Evolutionary conservation across 1,139 yeast genomes (phyloP).

Genomic region (Debaryomyces robertsiae): DNA sequence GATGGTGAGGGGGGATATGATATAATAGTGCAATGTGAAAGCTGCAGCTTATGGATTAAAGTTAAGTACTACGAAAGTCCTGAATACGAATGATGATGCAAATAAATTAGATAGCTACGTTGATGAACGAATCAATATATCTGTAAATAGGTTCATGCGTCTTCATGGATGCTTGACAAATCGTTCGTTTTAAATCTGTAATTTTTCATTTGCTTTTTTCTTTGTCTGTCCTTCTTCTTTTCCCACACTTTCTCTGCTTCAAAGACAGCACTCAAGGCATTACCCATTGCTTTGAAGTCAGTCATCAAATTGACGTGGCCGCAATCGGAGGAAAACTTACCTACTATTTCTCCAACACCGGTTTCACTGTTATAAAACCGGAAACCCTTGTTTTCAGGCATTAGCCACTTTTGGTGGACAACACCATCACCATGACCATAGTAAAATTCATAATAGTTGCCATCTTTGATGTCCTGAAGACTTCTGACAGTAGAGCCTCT

Average conservation of each 20-base stretch:
- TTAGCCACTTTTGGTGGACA: slow-evolving; percentile 75
- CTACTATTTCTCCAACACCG: slow-evolving; percentile 56
- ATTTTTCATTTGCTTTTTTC: not conserved
- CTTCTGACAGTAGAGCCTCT: slow-evolving; percentile 71
- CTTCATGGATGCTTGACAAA: slow-evolving; percentile 3
- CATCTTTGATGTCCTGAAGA: slow-evolving; percentile 63
- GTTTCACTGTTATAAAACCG: slow-evolving; percentile 35
- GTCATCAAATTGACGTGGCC: slow-evolving; percentile 84
- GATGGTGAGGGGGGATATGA: slow-evolving; percentile 63
- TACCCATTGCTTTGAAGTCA: slow-evolving; percentile 71
- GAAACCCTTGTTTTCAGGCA: slow-evolving; percentile 77
- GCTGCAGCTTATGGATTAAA: slow-evolving; percentile 83
- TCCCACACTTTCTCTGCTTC: slow-evolving; percentile 53
- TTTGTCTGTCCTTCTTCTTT: slow-evolving; percentile 11
- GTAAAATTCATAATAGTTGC: slow-evolving; percentile 72
- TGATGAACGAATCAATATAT: slow-evolving; percentile 1
- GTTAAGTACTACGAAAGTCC: slow-evolving; percentile 59
- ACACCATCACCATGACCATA: slow-evolving; percentile 96
- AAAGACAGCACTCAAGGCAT: slow-evolving; percentile 62
- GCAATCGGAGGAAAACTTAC: slow-evolving; percentile 61
- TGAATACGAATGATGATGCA: slow-evolving; percentile 5
- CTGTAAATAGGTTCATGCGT: not conserved
- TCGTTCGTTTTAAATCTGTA: not conserved
- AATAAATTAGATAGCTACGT: no score
- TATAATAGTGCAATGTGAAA: slow-evolving; percentile 72